phyloP scores from a whole-genome alignment of 228 moss, liverwort and hornwort species.

The Sphagnum magellanicum region DNA sequence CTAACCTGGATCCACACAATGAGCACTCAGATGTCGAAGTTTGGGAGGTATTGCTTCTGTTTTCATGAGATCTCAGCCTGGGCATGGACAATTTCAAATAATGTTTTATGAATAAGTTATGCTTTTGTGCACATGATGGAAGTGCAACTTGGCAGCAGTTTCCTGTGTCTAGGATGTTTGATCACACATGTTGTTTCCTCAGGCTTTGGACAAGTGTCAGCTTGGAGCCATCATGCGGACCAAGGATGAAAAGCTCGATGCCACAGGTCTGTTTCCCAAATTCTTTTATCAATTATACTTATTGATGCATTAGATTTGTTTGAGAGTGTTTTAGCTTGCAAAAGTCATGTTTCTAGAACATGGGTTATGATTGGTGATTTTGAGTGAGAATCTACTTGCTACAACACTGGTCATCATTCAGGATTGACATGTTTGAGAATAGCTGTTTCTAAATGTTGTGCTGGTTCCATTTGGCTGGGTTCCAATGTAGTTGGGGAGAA shows the following conservation, averaged over 20 bases:
- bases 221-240: slow-evolving; percentile 43
- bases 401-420: too few relatives aligned
- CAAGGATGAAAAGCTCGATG: slow-evolving; percentile 57
- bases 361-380: too few relatives aligned
- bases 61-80: background rate
- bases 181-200: background rate
- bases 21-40: slow-evolving; percentile 48
- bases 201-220: slow-evolving; percentile 62
- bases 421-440: too few relatives aligned
- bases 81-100: too few relatives aligned
- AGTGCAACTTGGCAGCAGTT: background rate
- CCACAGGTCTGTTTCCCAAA: slow-evolving; percentile 20
- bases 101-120: too few relatives aligned
- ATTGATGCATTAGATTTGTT: too few relatives aligned
- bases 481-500: slow-evolving; percentile 44
- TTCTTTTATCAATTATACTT: too few relatives aligned
- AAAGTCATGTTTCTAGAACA: background rate
- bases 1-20: slow-evolving; percentile 51
- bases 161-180: background rate
- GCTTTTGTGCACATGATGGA: too few relatives aligned
- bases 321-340: background rate
- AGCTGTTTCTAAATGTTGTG: too few relatives aligned
- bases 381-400: too few relatives aligned
- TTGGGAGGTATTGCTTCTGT: slow-evolving; percentile 37
- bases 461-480: background rate